Base-by-base conservation (phyloP, 2,329 filamentous ascomycete species). In the Polychaeton citri region DNA sequence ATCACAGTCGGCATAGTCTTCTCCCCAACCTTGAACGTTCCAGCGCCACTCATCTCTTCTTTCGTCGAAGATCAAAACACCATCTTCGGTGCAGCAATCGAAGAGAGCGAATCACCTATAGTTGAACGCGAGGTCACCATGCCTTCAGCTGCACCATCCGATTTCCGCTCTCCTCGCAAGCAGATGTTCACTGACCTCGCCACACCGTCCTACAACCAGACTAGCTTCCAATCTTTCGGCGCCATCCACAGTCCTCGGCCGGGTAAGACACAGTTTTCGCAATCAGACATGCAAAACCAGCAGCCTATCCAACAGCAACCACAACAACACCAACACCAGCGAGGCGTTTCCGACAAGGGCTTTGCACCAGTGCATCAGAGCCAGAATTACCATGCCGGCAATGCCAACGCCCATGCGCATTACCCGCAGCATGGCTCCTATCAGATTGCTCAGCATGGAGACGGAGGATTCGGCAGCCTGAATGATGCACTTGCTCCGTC, bases 1-100 rank as follows among this genome's bases (percentile, higher is more conserved):
- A n/a, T n/a, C n/a, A n/a, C n/a, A n/a, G n/a, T n/a, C n/a, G 88
- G 90, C 44, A 96, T 98, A 49, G 88, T 98, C 38, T 98, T 98
- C 59, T 93, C 90, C 12, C 90, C 90, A 1, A 96, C 90, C 0
- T 71, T 98, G 36, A 96, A 96, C 57, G 94, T 98, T 30, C 88
- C 90, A 0, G 86, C 86, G 0, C 87, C 88, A 0, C 80, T 98
- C 8, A 95, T 98, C 56, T 86, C 87, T 3, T 72, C 92, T 58
- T 90, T 98, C 58, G 69, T 98, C 39, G 87, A 90, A 44, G 87
- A 96, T 51, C 95, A 85, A 53, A 72, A 81, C 43, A 73, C 71
- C 30, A 88, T 98, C 33, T 98, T 96, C 53, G 80, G 81, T 15
- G 69, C 78, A 32, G 66, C 74, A 13, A 71, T 81, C 0, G 75